Conservation (phyloP, 176 grass and related monocot species). For the Musa troglodytarum region DNA sequence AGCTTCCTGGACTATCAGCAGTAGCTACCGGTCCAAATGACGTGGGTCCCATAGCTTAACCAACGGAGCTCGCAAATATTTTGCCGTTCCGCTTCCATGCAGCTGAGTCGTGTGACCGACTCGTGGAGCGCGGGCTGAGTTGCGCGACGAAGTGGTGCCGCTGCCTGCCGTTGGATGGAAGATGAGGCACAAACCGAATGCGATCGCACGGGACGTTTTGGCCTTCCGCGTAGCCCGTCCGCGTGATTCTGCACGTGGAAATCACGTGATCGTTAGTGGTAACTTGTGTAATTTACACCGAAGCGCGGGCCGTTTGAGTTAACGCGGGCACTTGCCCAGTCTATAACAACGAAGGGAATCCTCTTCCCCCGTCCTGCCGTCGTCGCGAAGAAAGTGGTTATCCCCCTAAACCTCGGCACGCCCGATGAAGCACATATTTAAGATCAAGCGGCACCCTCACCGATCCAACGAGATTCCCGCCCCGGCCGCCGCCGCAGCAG, state of each 20-base stretch:
- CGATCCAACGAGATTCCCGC: constrained; percentile 59
- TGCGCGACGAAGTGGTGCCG: no score
- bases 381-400: not conserved
- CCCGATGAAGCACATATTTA: constrained; percentile 91
- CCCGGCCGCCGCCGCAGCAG: constrained; percentile 6
- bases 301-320: constrained; percentile 12
- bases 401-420: not conserved
- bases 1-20: no score
- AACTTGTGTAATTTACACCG: constrained; percentile 50
- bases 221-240: not conserved
- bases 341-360: constrained; percentile 5
- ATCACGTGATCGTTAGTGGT: constrained; percentile 2
- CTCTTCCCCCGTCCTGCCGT: not conserved
- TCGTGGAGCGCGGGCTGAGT: no score
- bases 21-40: no score
- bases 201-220: not conserved
- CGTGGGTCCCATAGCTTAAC: no score
- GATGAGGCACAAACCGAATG: not conserved
- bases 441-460: constrained; percentile 68
- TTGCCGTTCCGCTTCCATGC: no score
- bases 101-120: no score
- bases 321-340: constrained; percentile 14
- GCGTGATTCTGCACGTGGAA: no score
- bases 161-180: no score
- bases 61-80: no score